A percentile compares a stretch with the other conserved stretches of the same genome.
phyloP scores from a whole-genome alignment of 2,329 filamentous ascomycete genomes.

The Penicillium verrucosum region DNA sequence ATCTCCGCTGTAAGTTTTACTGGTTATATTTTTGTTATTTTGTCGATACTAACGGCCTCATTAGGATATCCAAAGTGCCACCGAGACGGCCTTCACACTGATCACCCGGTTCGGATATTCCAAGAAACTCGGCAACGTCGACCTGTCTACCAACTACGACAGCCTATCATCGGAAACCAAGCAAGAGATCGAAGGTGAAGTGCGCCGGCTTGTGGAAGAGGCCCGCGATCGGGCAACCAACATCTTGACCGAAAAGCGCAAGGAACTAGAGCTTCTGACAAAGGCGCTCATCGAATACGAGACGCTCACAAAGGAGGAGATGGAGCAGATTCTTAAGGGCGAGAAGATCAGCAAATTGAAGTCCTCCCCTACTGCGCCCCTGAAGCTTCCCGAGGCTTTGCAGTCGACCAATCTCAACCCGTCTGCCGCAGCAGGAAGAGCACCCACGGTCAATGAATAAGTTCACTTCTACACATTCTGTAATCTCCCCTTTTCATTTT shows the following conservation, averaged over 20 bases:
- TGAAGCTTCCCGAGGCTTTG: constrained; percentile 63
- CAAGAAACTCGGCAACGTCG: constrained; percentile 79
- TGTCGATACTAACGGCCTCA: constrained; percentile 13
- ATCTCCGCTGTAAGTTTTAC: constrained; percentile 65
- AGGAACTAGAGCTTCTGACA: constrained; percentile 82
- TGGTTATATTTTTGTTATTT: neutral
- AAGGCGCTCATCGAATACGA: constrained; percentile 92
- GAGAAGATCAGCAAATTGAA: constrained; percentile 72
- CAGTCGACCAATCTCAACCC: constrained; percentile 31
- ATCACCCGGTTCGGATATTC: constrained; percentile 91
- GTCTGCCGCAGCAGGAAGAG: constrained; percentile 21
- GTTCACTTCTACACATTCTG: neutral
- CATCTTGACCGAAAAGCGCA: constrained; percentile 70
- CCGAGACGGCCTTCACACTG: constrained; percentile 78
- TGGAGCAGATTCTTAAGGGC: constrained; percentile 82
- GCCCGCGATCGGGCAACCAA: constrained; percentile 69
- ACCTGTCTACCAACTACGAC: constrained; percentile 77
- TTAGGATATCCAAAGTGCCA: constrained; percentile 80
- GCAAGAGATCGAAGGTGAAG: constrained; percentile 80
- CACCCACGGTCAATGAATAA: constrained; percentile 25
- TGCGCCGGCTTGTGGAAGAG: constrained; percentile 79
- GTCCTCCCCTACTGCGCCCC: constrained; percentile 52
- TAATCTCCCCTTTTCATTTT: constrained; percentile 4
- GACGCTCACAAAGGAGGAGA: constrained; percentile 83
- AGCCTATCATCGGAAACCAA: constrained; percentile 82